A percentile compares a stretch with the other conserved stretches of the same genome.
Evolutionary conservation across 2,329 filamentous ascomycete species (phyloP).

Genomic region (Diplodia scrobiculata): DNA sequence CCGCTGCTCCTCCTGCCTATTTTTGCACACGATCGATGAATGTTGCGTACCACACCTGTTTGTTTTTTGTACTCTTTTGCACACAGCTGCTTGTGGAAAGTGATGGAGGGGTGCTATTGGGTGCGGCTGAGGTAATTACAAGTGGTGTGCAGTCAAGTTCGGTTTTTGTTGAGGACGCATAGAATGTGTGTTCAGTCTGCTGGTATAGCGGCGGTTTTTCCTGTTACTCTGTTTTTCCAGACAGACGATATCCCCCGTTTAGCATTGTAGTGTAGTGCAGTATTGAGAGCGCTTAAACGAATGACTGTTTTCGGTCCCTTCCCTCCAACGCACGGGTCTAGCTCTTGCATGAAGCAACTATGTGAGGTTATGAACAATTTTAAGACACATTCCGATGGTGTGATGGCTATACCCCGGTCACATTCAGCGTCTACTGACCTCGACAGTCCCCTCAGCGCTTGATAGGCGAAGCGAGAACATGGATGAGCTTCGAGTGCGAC

Average conservation of each 20-base stretch:
- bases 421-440: no score
- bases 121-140: neutral
- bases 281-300: neutral
- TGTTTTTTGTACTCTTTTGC: neutral
- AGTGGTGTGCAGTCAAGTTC: slow-evolving; percentile 1
- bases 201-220: neutral
- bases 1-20: neutral
- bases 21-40: slow-evolving; percentile 19
- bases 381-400: no score
- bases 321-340: neutral
- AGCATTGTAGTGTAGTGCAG: neutral
- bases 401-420: no score
- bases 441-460: no score
- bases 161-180: neutral
- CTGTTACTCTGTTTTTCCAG: slow-evolving; percentile 5
- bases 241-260: slow-evolving; percentile 8
- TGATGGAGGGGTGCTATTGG: neutral
- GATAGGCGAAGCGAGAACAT: no score
- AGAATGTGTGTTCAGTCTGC: neutral
- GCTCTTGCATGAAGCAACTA: neutral
- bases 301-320: neutral
- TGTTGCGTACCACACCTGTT: slow-evolving; percentile 4
- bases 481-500: no score
- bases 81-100: neutral
- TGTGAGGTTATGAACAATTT: neutral